A percentile compares a stretch with the other conserved stretches of the same genome.
Conservation (phyloP, 2,329 filamentous ascomycete species). For the Metarhizium anisopliae region DNA sequence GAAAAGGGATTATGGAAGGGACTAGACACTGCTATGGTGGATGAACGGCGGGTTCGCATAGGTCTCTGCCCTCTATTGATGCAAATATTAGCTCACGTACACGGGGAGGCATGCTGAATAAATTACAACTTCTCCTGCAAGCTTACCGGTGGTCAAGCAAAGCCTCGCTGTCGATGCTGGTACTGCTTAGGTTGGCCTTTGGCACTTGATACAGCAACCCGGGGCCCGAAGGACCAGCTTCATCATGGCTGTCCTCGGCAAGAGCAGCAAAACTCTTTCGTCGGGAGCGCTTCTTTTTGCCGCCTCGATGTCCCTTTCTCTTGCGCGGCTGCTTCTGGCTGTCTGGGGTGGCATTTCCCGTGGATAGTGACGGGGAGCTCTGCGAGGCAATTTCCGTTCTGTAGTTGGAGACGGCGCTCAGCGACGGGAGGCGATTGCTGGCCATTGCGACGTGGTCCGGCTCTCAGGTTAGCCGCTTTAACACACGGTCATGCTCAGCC, state of each 20-base stretch:
- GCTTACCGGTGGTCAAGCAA: slow-evolving; percentile 75
- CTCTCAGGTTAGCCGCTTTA: not conserved
- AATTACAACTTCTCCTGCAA: not conserved
- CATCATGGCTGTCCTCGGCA: slow-evolving; percentile 42
- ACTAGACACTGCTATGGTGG: slow-evolving; percentile 29
- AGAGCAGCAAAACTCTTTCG: slow-evolving; percentile 71
- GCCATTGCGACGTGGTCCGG: slow-evolving; percentile 16
- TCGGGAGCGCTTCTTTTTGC: slow-evolving; percentile 67
- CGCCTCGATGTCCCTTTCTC: slow-evolving; percentile 61
- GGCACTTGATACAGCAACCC: slow-evolving; percentile 44
- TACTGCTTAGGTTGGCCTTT: slow-evolving; percentile 60
- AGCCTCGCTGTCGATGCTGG: slow-evolving; percentile 82
- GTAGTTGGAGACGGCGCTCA: slow-evolving; percentile 8
- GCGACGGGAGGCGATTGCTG: slow-evolving; percentile 22
- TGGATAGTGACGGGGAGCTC: slow-evolving; percentile 7
- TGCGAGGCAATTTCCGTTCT: slow-evolving; percentile 7
- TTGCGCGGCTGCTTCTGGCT: slow-evolving; percentile 39
- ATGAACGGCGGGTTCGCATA: slow-evolving; percentile 56
- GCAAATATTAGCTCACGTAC: not conserved
- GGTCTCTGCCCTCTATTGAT: slow-evolving; percentile 43
- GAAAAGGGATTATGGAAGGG: slow-evolving; percentile 27
- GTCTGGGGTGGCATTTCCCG: slow-evolving; percentile 1
- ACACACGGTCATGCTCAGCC: not conserved
- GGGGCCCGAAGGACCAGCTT: slow-evolving; percentile 24
- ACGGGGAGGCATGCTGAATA: not conserved